A percentile compares a stretch with the other conserved stretches of the same genome.
These are phyloP conservation scores for Boletus pseudopeckii DNA, from an alignment of 768 basidiomycete genomes.

Conservation along the genomic window DNA sequence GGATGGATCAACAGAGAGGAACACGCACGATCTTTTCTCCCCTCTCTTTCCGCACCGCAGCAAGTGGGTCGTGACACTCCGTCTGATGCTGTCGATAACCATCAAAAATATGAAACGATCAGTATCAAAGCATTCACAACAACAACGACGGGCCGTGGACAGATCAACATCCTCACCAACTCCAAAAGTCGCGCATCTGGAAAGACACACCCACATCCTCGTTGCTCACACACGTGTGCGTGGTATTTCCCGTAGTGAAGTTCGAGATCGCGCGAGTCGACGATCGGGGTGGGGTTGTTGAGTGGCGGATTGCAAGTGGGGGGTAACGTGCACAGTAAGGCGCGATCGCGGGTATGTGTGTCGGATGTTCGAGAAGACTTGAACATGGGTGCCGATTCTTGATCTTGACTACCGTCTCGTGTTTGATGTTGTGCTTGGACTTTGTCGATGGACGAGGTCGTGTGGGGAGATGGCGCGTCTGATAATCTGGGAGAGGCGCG, in stretches of 20 bases:
- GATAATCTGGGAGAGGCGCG: slow-evolving; percentile 29
- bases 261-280: slow-evolving; percentile 68
- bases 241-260: slow-evolving; percentile 81
- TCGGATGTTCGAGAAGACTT: slow-evolving; percentile 33
- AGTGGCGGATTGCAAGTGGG: slow-evolving; percentile 72
- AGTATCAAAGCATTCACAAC: not conserved
- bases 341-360: slow-evolving; percentile 28
- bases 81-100: slow-evolving; percentile 59
- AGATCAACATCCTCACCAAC: slow-evolving; percentile 52
- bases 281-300: slow-evolving; percentile 57
- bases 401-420: slow-evolving; percentile 7
- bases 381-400: slow-evolving; percentile 26
- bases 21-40: slow-evolving; percentile 77
- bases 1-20: slow-evolving; percentile 13
- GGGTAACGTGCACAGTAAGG: slow-evolving; percentile 68
- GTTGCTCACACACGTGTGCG: slow-evolving; percentile 74
- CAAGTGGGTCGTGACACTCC: slow-evolving; percentile 85
- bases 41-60: slow-evolving; percentile 68
- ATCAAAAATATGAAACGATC: not conserved
- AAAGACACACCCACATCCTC: slow-evolving; percentile 75
- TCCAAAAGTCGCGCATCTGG: slow-evolving; percentile 77
- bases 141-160: not conserved
- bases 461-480: slow-evolving; percentile 34
- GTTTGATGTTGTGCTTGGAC: not conserved
- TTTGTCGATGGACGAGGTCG: slow-evolving; percentile 15